Conservation (phyloP, 106 monocot species). For the Iris macrosiphon region DNA sequence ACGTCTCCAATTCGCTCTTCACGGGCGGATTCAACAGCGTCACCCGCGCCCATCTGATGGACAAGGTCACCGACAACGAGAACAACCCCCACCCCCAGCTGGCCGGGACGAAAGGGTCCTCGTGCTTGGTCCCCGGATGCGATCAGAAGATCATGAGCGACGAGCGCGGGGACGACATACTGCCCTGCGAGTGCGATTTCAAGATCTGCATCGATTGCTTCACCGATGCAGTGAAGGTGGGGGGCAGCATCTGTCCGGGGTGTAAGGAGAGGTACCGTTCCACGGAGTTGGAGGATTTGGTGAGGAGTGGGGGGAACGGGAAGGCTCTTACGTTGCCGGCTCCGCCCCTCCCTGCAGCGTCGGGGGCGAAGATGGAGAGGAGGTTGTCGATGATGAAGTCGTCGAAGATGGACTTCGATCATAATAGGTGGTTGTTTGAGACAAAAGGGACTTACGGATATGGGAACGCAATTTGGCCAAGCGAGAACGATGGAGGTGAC, state of each 20-base stretch:
- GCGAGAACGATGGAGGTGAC: constrained; percentile 26
- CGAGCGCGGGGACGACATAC: constrained; percentile 40
- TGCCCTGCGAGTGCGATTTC: constrained; percentile 91
- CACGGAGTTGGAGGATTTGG: constrained; percentile 41
- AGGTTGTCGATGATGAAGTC: constrained; percentile 32
- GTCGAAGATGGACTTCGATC: constrained; percentile 21
- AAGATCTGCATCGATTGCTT: constrained; percentile 80
- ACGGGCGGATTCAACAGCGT: constrained; percentile 89
- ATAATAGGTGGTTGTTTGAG: constrained; percentile 48
- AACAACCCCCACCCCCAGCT: constrained; percentile 18
- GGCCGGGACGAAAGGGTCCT: constrained; percentile 16
- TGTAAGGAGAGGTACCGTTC: constrained; percentile 85
- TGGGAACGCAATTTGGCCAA: constrained; percentile 82
- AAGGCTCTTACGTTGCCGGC: constrained; percentile 22
- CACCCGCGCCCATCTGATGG: constrained; percentile 77
- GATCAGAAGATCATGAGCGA: constrained; percentile 61
- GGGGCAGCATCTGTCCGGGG: constrained; percentile 59
- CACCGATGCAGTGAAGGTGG: constrained; percentile 56
- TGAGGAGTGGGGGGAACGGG: constrained; percentile 2
- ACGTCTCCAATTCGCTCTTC: constrained; percentile 76
- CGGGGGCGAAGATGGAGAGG: constrained; percentile 32
- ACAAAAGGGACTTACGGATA: constrained; percentile 76
- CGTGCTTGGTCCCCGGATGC: constrained; percentile 65
- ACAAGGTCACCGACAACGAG: constrained; percentile 42
- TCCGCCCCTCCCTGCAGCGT: constrained; percentile 23